Percentiles rank a stretch among this genome's conserved stretches.
phyloP scores from a whole-genome alignment of 768 basidiomycete species.

The Leccinum uliginosum region DNA sequence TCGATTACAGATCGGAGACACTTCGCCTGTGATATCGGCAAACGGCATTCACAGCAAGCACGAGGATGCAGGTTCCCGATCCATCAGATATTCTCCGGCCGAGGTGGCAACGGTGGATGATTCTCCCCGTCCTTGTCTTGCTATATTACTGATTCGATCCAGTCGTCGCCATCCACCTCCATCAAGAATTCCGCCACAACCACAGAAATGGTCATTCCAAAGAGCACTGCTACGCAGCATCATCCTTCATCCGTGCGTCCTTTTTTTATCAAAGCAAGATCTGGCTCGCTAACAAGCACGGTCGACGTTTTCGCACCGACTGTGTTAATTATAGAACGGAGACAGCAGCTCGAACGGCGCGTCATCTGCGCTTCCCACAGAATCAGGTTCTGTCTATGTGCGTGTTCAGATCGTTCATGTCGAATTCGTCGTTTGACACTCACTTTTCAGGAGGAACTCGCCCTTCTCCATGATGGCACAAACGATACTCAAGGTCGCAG shows the following conservation, averaged over 20 bases:
- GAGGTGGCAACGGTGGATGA: conserved; percentile 15
- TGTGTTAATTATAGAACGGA: conserved; percentile 7
- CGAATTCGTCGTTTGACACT: not conserved
- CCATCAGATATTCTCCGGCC: conserved; percentile 6
- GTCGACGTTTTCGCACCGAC: not conserved
- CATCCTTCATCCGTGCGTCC: conserved; percentile 7
- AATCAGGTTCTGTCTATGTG: conserved; percentile 19
- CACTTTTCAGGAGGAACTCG: conserved; percentile 27
- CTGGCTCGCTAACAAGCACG: not conserved
- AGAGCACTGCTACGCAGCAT: not conserved
- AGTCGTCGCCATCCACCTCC: conserved; percentile 8
- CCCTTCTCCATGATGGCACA: conserved; percentile 26
- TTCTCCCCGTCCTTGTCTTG: conserved; percentile 1
- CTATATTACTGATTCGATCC: conserved; percentile 9
- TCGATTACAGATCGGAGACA: conserved; percentile 11
- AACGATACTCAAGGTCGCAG: conserved; percentile 21
- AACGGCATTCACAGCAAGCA: not conserved
- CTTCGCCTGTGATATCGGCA: conserved; percentile 13
- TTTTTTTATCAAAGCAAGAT: not conserved
- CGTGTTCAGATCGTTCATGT: conserved; percentile 4
- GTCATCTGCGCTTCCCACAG: not conserved
- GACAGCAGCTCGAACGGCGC: conserved; percentile 1
- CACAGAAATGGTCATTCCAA: conserved; percentile 17
- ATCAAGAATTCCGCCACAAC: not conserved
- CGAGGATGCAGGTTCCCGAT: conserved; percentile 4